Percentiles rank a stretch among this genome's conserved stretches.
phyloP scores from a whole-genome alignment of 2,329 filamentous ascomycete species.

The Lachnellula willkommii region DNA sequence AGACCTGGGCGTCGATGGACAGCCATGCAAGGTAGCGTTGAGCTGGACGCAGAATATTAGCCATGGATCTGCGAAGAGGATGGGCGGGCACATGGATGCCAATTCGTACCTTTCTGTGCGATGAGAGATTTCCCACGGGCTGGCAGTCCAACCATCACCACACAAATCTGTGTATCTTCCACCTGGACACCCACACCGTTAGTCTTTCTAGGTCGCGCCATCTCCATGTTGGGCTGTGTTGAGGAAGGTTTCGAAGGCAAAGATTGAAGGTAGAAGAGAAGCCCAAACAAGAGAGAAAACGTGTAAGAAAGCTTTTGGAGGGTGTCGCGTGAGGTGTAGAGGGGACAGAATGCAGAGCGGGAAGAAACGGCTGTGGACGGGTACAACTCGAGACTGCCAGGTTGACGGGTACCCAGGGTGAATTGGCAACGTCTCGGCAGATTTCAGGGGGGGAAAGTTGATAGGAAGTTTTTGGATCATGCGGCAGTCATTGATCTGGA shows the following conservation, averaged over 20 bases:
- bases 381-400: not conserved
- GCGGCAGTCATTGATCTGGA: not conserved
- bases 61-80: slow-evolving; percentile 5
- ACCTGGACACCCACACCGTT: slow-evolving; percentile 75
- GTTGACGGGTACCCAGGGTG: not conserved
- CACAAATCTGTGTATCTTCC: slow-evolving; percentile 93
- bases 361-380: slow-evolving; percentile 17
- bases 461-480: not conserved
- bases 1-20: slow-evolving; percentile 86
- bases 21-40: slow-evolving; percentile 96
- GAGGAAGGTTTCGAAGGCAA: not conserved
- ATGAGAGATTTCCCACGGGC: slow-evolving; percentile 96
- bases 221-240: slow-evolving; percentile 14
- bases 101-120: slow-evolving; percentile 79
- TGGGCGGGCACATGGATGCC: not conserved
- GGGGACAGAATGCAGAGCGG: slow-evolving; percentile 3
- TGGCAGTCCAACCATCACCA: slow-evolving; percentile 97
- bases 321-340: slow-evolving; percentile 22
- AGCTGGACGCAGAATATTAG: slow-evolving; percentile 45
- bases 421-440: not conserved
- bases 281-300: not conserved
- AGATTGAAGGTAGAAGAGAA: slow-evolving; percentile 1
- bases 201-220: slow-evolving; percentile 33
- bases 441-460: not conserved
- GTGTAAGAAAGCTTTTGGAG: not conserved